Evolutionary conservation across 441 rosid genomes (phyloP).

Genomic region (Kokia cookei): DNA sequence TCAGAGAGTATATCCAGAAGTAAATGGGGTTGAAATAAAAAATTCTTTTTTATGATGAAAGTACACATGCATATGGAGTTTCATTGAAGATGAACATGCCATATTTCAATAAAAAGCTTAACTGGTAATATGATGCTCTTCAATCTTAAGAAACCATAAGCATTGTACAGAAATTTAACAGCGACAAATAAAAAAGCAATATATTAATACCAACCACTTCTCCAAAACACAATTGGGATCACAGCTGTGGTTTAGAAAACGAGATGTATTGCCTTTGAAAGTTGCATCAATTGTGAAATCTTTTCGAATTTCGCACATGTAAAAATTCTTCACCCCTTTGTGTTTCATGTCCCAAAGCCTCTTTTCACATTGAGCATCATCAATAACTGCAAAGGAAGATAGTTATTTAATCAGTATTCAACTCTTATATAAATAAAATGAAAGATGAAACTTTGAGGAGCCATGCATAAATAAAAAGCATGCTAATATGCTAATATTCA

Average conservation of each 20-base stretch:
- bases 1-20: background rate
- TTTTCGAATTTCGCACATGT: slow-evolving; percentile 95
- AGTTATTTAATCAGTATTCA: background rate
- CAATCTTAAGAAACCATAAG: background rate
- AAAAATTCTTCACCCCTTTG: slow-evolving; percentile 70
- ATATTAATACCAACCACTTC: slow-evolving; percentile 64
- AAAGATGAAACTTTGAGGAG: background rate
- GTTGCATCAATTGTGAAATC: slow-evolving; percentile 97
- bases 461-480: background rate
- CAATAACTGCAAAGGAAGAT: slow-evolving; percentile 58
- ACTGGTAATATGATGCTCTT: background rate
- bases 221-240: slow-evolving; percentile 82
- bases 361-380: slow-evolving; percentile 77
- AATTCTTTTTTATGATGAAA: background rate
- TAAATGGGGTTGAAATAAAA: background rate
- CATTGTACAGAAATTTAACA: background rate
- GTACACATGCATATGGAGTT: background rate
- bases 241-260: slow-evolving; percentile 93
- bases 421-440: background rate
- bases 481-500: background rate
- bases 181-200: background rate
- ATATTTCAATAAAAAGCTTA: background rate
- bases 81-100: background rate
- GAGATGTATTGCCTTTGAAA: slow-evolving; percentile 87
- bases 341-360: slow-evolving; percentile 99